These are phyloP conservation scores for Collybia sordida DNA, from an alignment of 768 basidiomycete genomes.

Conservation along the genomic window DNA sequence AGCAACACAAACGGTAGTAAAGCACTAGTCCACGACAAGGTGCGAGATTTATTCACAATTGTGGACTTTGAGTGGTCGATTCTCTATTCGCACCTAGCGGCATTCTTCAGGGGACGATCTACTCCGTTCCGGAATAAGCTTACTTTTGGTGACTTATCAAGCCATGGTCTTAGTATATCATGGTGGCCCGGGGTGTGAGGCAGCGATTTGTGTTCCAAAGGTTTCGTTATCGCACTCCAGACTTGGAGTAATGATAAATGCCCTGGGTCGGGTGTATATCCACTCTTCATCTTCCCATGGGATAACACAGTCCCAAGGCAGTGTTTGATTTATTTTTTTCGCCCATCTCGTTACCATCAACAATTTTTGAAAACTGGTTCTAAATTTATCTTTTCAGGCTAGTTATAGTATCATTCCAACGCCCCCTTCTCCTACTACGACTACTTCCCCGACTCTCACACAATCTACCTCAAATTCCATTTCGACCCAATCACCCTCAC, in stretches of 20 bases:
- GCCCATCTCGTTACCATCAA: background rate
- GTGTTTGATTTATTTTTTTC: constrained; percentile 1
- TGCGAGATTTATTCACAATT: background rate
- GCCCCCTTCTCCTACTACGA: constrained; percentile 31
- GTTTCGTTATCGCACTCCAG: too few species aligned
- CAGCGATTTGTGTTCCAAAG: too few species aligned
- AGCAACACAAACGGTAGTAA: constrained; percentile 6
- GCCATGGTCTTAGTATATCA: too few species aligned
- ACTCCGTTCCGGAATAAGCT: too few species aligned
- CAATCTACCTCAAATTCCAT: constrained; percentile 39
- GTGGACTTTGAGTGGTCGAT: too few species aligned
- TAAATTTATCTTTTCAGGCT: constrained; percentile 15
- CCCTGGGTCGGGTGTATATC: too few species aligned
- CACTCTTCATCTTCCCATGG: too few species aligned
- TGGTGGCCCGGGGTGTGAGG: too few species aligned
- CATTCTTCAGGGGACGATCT: too few species aligned
- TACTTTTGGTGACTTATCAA: too few species aligned
- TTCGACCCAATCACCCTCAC: constrained; percentile 39
- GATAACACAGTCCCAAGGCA: background rate
- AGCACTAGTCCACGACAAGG: constrained; percentile 11
- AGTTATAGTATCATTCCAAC: constrained; percentile 25
- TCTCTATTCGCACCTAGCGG: too few species aligned
- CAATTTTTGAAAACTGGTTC: background rate
- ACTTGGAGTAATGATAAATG: too few species aligned
- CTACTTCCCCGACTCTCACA: constrained; percentile 37